Evolutionary conservation across 2,329 filamentous ascomycete genomes (phyloP), one percentile per base, ranked within the genome.

Genomic region (Neopestalotiopsis clavispora): DNA sequence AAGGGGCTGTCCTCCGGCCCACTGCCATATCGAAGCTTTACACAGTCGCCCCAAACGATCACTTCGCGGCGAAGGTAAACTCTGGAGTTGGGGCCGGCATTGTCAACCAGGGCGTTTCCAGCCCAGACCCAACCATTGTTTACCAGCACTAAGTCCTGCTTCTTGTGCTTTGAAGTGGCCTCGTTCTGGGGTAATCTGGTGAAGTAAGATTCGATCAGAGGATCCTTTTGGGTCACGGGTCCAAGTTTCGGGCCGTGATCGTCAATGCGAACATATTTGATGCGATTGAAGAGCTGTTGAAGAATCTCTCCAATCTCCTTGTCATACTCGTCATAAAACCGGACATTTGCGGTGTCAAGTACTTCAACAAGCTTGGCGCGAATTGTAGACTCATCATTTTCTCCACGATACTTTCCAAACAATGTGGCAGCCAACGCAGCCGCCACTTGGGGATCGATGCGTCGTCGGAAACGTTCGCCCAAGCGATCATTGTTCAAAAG

Each of bases 91-190:
- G 94, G 92, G 0, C 97, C 97, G 38, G 96, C 96, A 76, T 98
- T 96, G 82, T 99, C 96, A 58, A 94, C 87, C 80, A 98, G 88
- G 1, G 96, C 95, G 81, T 98, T 97, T 5, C 95, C 95, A 69
- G 94, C 95, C 96, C 96, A 99, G 9, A 99, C 95, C 96, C 96
- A 99, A 58, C 96, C 96, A 77, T 99, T 99, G 81, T 98, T 98
- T 56, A 91, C 95, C 65, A 99, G 83, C 2, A 94, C 93, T 60
- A 97, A 86, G 58, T 94, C 91, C 68, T 91, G 91, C 1, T 90
- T 86, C 68, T 90, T 90, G 76, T 97, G 92, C 75, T 93, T 91
- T 70, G 90, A 86, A 0, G 96, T 97, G 12, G 86, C 89, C 12
- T 92, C 89, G 74, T 97, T 97, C 38, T 87, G 79, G 1, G 95